Conservation (phyloP, 179 eudicot species). For the Heliamphora pulchella region DNA sequence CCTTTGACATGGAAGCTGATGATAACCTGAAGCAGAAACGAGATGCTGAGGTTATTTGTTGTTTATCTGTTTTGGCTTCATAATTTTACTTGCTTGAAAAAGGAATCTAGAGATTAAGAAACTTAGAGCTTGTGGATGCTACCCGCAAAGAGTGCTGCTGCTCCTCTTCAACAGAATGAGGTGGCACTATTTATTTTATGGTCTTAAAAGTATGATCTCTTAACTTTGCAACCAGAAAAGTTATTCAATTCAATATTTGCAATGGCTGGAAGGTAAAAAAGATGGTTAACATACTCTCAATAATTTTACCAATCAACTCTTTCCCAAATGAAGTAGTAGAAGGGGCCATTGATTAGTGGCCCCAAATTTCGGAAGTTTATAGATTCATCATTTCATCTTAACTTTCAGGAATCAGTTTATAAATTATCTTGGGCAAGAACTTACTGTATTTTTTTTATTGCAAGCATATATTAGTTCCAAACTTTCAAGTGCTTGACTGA, state of each 20-base stretch:
- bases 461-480: not conserved
- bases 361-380: not conserved
- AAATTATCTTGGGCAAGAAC: not conserved
- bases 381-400: not conserved
- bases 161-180: conserved; percentile 1
- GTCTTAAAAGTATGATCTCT: not conserved
- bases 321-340: not conserved
- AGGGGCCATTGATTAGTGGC: not conserved
- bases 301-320: not conserved
- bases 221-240: not conserved
- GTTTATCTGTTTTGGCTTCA: not conserved
- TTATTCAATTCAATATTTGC: not conserved
- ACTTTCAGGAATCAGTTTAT: not conserved
- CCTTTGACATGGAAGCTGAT: conserved; percentile 71
- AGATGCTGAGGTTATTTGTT: conserved; percentile 33
- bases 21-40: conserved; percentile 85
- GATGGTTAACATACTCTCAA: too few species aligned
- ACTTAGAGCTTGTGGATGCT: conserved; percentile 1
- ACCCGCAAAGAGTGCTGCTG: not conserved
- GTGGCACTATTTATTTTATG: not conserved
- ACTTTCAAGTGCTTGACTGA: conserved; percentile 12
- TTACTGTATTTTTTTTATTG: not conserved
- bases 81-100: not conserved
- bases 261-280: not conserved
- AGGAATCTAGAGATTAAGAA: not conserved